Conservation (phyloP, 176 grass and related monocot species). For the Calamus simplicifolius region DNA sequence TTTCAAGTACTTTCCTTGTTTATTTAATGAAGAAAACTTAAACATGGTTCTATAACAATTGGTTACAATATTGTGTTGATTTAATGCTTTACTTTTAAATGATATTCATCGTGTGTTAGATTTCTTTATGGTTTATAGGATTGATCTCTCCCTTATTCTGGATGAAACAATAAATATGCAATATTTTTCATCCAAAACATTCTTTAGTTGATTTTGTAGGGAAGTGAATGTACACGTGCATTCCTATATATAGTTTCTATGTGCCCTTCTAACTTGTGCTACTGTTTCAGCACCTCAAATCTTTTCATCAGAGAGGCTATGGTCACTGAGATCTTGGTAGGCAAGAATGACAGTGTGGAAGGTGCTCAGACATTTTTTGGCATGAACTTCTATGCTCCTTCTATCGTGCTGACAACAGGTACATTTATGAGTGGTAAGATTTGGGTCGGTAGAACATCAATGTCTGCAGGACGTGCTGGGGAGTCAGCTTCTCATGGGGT, state of each 20-base stretch:
- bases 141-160: too few relatives aligned
- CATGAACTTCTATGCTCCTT: constrained; percentile 83
- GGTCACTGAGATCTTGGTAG: constrained; percentile 81
- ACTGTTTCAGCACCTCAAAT: constrained; percentile 71
- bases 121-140: too few relatives aligned
- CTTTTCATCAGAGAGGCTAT: constrained; percentile 98
- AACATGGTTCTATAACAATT: too few relatives aligned
- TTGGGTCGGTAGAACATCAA: constrained; percentile 95
- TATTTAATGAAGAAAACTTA: too few relatives aligned
- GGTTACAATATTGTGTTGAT: too few relatives aligned
- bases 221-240: neutral
- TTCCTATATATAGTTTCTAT: neutral
- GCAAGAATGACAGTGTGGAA: constrained; percentile 82
- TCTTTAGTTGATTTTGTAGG: too few relatives aligned
- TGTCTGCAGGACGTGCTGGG: constrained; percentile 91
- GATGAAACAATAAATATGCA: too few relatives aligned
- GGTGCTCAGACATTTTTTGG: constrained; percentile 89
- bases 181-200: too few relatives aligned
- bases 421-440: constrained; percentile 99
- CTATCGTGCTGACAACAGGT: constrained; percentile 81
- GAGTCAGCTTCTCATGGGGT: constrained; percentile 90
- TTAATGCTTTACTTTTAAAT: too few relatives aligned
- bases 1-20: too few relatives aligned
- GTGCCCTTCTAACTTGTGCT: constrained; percentile 12
- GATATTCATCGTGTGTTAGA: too few relatives aligned